Evolutionary conservation across 768 basidiomycete species (phyloP).

Genomic region (Podaxis pistillaris): DNA sequence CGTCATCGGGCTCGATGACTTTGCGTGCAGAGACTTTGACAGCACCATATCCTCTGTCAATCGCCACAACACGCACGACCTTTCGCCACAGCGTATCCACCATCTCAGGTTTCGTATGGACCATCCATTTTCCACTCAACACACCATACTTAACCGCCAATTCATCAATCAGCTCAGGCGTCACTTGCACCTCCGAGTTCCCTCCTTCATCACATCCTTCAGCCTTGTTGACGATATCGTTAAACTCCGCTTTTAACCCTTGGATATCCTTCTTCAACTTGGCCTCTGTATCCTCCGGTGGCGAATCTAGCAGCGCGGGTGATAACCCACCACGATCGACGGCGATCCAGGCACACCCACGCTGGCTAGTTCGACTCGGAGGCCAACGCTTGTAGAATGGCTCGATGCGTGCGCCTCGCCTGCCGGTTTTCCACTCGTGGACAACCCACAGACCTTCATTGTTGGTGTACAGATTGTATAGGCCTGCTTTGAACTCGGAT

Average conservation of each 20-base stretch:
- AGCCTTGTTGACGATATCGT: slow-evolving; percentile 21
- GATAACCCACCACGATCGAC: slow-evolving; percentile 25
- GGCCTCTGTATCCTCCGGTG: background rate
- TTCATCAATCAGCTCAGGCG: slow-evolving; percentile 29
- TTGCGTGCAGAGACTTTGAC: slow-evolving; percentile 38
- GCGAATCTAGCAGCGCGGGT: slow-evolving; percentile 6
- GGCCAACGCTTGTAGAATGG: slow-evolving; percentile 35
- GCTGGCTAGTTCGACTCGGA: slow-evolving; percentile 32
- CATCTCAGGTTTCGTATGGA: slow-evolving; percentile 29
- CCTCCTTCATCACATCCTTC: background rate
- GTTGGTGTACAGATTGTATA: slow-evolving; percentile 21
- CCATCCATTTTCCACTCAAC: slow-evolving; percentile 37
- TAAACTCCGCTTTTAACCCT: slow-evolving; percentile 16
- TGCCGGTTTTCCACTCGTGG: slow-evolving; percentile 19
- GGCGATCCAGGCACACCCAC: slow-evolving; percentile 34
- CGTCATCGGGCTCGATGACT: slow-evolving; percentile 4
- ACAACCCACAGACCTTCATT: slow-evolving; percentile 15
- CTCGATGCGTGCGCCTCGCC: slow-evolving; percentile 20
- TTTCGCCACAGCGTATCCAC: slow-evolving; percentile 36
- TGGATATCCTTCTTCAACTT: slow-evolving; percentile 15
- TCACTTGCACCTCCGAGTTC: slow-evolving; percentile 19
- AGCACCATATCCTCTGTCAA: slow-evolving; percentile 24
- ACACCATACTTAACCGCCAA: slow-evolving; percentile 32
- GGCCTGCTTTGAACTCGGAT: slow-evolving; percentile 13
- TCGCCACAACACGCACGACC: slow-evolving; percentile 29